Conservation (phyloP, 164 flowering plant species). For the Nymphaea thermarum region DNA sequence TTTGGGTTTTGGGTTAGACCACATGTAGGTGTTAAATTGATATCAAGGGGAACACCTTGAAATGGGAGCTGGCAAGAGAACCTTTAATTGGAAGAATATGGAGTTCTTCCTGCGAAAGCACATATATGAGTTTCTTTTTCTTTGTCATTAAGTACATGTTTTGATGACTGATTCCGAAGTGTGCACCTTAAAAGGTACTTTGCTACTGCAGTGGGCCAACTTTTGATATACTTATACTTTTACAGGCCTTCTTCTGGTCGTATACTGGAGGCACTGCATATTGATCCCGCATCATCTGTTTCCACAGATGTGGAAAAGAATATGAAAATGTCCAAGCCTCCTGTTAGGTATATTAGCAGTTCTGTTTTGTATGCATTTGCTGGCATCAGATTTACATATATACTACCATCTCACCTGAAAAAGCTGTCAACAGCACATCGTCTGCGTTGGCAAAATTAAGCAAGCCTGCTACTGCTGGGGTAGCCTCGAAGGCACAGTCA, state of each 20-base stretch:
- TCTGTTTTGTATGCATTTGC: neutral
- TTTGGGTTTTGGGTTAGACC: conserved; percentile 42
- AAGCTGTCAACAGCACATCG: conserved; percentile 44
- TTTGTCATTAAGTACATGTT: conserved; percentile 5
- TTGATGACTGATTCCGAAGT: conserved; percentile 3
- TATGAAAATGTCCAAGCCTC: conserved; percentile 39
- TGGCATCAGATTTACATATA: neutral
- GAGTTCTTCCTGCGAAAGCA: conserved; percentile 34
- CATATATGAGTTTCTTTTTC: conserved; percentile 13
- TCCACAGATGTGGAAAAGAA: conserved; percentile 68
- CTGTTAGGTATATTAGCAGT: conserved; percentile 35
- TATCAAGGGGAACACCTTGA: conserved; percentile 17
- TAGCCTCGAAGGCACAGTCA: conserved; percentile 38
- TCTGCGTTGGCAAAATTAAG: conserved; percentile 74
- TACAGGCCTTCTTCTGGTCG: conserved; percentile 83
- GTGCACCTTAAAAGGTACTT: conserved; percentile 7
- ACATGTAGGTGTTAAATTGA: conserved; percentile 28
- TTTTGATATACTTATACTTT: conserved; percentile 33
- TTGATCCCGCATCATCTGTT: conserved; percentile 95
- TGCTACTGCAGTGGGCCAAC: conserved; percentile 5
- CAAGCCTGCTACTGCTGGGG: conserved; percentile 40
- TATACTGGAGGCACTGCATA: conserved; percentile 92
- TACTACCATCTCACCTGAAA: neutral
- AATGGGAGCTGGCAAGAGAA: conserved; percentile 6
- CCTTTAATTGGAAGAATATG: conserved; percentile 2